These are phyloP conservation scores for Vaccinium corymbosum DNA, from an alignment of 148 eudicot genomes.

Conservation along the genomic window DNA sequence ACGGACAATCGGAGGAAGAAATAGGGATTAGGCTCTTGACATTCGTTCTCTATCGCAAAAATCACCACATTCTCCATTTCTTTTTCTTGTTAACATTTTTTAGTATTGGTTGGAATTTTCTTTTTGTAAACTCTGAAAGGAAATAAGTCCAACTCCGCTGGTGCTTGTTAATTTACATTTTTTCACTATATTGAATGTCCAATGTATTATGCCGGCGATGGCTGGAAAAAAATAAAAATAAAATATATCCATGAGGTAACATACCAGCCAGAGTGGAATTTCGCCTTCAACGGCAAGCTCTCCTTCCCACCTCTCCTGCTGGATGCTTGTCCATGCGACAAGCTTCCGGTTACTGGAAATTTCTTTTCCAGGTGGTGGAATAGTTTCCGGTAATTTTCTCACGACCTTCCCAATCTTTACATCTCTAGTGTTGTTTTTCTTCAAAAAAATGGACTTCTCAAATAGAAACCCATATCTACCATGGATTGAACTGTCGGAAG, in stretches of 20 bases:
- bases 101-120: not conserved
- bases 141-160: not conserved
- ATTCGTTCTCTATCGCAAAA: too few species aligned
- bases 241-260: not conserved
- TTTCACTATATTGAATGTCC: not conserved
- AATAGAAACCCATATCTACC: conserved; percentile 12
- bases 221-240: not conserved
- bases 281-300: conserved; percentile 79
- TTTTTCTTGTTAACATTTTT: not conserved
- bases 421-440: conserved; percentile 15
- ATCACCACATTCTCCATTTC: too few species aligned
- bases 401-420: conserved; percentile 38
- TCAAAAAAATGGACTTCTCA: conserved; percentile 14
- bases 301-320: conserved; percentile 95
- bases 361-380: conserved; percentile 26
- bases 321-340: conserved; percentile 84
- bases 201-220: not conserved
- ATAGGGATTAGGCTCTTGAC: too few species aligned
- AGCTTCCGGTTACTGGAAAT: conserved; percentile 30
- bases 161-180: not conserved
- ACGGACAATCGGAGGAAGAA: too few species aligned
- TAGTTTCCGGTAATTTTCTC: conserved; percentile 28
- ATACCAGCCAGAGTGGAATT: conserved; percentile 91
- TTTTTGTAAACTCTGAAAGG: not conserved
- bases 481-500: conserved; percentile 5